A percentile compares a stretch with the other conserved stretches of the same genome.
phyloP scores from a whole-genome alignment of 2,329 filamentous ascomycete genomes.

The Xylaria sp. region DNA sequence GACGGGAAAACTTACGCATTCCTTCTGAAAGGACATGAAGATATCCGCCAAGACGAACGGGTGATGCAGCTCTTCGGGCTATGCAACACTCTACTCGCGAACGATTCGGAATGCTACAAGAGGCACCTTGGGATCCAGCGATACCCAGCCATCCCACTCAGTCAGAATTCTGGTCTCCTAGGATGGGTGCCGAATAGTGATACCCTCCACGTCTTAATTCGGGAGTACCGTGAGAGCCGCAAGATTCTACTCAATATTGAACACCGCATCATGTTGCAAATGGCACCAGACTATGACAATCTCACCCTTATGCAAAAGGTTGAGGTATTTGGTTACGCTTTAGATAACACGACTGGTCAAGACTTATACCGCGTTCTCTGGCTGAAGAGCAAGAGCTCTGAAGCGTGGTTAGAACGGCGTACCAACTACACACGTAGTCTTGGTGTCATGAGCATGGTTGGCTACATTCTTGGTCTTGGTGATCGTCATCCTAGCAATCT shows the following conservation, averaged over 20 bases:
- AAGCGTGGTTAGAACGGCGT: slow-evolving; percentile 95
- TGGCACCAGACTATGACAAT: slow-evolving; percentile 99
- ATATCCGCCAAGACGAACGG: slow-evolving; percentile 97
- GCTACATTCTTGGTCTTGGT: slow-evolving; percentile 95
- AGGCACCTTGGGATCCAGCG: slow-evolving; percentile 95
- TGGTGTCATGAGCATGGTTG: slow-evolving; percentile 99
- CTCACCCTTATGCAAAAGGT: slow-evolving; percentile 99
- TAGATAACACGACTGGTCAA: slow-evolving; percentile 99
- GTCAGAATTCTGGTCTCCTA: slow-evolving; percentile 92
- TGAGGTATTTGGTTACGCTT: slow-evolving; percentile 97
- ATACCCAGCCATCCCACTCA: slow-evolving; percentile 96
- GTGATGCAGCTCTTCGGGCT: slow-evolving; percentile 99
- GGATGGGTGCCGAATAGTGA: slow-evolving; percentile 99
- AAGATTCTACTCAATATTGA: slow-evolving; percentile 99
- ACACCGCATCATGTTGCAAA: slow-evolving; percentile 99
- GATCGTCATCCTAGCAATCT: slow-evolving; percentile 98
- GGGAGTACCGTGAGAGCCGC: slow-evolving; percentile 95
- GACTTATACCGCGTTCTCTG: slow-evolving; percentile 97
- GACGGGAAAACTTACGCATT: slow-evolving; percentile 91
- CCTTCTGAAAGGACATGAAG: slow-evolving; percentile 97
- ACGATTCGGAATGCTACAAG: slow-evolving; percentile 97
- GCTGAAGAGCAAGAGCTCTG: slow-evolving; percentile 98
- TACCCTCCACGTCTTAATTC: slow-evolving; percentile 94
- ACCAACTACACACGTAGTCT: slow-evolving; percentile 99
- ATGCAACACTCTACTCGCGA: slow-evolving; percentile 92